Conservation (phyloP, 1,284 basidiomycete genomes). For the Moesziomyces parantarcticus region DNA sequence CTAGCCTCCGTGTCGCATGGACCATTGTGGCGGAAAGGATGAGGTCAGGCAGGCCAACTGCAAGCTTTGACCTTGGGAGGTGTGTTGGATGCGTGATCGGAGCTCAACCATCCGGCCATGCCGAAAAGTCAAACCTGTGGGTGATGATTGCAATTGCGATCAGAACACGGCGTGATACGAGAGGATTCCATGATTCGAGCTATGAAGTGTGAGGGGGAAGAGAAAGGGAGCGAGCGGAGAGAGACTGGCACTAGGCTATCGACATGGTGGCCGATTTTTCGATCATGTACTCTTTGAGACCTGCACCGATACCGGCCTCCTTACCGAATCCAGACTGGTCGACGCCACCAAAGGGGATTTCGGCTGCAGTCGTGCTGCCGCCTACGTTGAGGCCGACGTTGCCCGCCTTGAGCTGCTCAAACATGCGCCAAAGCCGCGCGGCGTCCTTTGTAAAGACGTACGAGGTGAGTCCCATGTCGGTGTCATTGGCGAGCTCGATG, state of each 20-base stretch:
- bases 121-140: too few species aligned
- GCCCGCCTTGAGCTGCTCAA: constrained; percentile 92
- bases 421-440: constrained; percentile 90
- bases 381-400: constrained; percentile 80
- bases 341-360: constrained; percentile 81
- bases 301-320: constrained; percentile 74
- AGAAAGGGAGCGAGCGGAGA: neutral
- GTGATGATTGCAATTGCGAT: too few species aligned
- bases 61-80: too few species aligned
- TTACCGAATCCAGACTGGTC: constrained; percentile 79
- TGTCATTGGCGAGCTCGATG: constrained; percentile 82
- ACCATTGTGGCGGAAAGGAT: too few species aligned
- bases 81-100: too few species aligned
- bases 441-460: constrained; percentile 75
- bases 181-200: neutral
- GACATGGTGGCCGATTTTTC: constrained; percentile 59
- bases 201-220: neutral
- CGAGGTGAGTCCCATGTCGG: constrained; percentile 83
- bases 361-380: constrained; percentile 56
- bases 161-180: too few species aligned
- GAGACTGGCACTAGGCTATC: constrained; percentile 21
- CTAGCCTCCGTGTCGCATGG: too few species aligned
- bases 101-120: too few species aligned
- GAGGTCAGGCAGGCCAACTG: too few species aligned
- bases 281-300: constrained; percentile 77